Base-by-base conservation (phyloP, 2,329 filamentous ascomycete species). In the Phaeoacremonium minimum region DNA sequence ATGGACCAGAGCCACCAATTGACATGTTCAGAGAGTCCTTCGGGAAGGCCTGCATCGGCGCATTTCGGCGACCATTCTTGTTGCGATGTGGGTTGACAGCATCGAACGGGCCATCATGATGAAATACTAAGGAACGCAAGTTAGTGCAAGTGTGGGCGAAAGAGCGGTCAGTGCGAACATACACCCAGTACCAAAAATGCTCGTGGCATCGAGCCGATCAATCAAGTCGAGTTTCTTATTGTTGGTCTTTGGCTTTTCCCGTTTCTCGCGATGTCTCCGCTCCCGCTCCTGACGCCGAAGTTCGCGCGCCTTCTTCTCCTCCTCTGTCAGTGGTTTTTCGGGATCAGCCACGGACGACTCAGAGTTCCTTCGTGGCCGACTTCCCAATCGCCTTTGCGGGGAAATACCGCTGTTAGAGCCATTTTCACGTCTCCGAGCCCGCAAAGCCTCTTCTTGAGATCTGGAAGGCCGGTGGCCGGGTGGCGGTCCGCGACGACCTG, bases 91-190 rank as follows among this genome's bases (percentile, higher is more conserved):
- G 89, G 60, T 95, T 95, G 58, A 93, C 87, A 15, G 93, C 93
- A 61, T 98, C 93, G 52, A 96, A 98, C 5, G 93, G 93, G 1
- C 93, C 93, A 53, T 97, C 93, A 55, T 98, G 93, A 53, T 98
- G 93, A 64, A 97, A 95, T 48, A 95, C 89, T 95, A 52, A 8
- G 30, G 11, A 30, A 15, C 7, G 15, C 16, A 22, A 20, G 5
- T 41, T 7, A 38, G 42, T 45, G 33, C 37, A 32, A 12, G 7
- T 5, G 26, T 9, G 18, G 11, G 4, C 7, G 18, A 2, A 18
- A 15, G 37, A 41, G 18, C 43, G 7, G 9, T 7, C 28, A 26
- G 30, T 9, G 16, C 12, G 7, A 17, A 80, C 87, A 66, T 71
- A 94, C 88, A 69, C 63, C 91, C 90, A 51, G 85, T 87, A 39